Percentiles rank a stretch among this genome's conserved stretches.
Evolutionary conservation across 768 basidiomycete genomes (phyloP).

Genomic region (Suillus lakei): DNA sequence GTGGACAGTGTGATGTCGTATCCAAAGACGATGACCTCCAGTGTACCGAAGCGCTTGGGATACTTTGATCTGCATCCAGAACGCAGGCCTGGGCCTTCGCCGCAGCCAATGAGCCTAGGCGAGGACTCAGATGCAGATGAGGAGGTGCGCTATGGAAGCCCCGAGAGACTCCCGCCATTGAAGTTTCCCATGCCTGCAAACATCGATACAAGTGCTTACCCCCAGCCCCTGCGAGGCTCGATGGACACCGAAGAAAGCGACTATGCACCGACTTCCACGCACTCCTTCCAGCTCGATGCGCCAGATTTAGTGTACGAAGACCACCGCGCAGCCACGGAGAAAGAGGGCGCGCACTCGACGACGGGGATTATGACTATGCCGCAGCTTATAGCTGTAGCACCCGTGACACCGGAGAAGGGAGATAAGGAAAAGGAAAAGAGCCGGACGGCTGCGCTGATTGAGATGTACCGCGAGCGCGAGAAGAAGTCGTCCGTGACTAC

Average conservation of each 20-base stretch:
- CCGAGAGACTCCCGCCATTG: conserved; percentile 19
- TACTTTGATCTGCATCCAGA: conserved; percentile 86
- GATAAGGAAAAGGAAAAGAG: conserved; percentile 40
- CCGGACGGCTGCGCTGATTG: conserved; percentile 80
- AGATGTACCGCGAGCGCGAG: conserved; percentile 82
- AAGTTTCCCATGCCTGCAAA: conserved; percentile 3
- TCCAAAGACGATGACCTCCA: conserved; percentile 21
- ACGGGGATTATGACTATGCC: conserved; percentile 37
- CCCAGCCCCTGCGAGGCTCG: conserved; percentile 34
- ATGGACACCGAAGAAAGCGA: conserved; percentile 39
- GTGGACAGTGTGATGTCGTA: conserved; percentile 46
- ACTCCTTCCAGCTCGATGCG: conserved; percentile 30
- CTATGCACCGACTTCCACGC: conserved; percentile 34
- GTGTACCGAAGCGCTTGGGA: conserved; percentile 46
- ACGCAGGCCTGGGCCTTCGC: conserved; percentile 45
- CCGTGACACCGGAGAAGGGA: conserved; percentile 23
- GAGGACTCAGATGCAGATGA: conserved; percentile 41
- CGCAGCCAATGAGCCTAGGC: conserved; percentile 23
- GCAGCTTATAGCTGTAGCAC: conserved; percentile 7
- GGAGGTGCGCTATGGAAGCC: conserved; percentile 36
- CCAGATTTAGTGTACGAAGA: conserved; percentile 33
- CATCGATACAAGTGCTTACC: conserved; percentile 5
- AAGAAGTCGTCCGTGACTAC: conserved; percentile 37
- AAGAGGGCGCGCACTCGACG: conserved; percentile 28
- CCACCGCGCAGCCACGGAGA: conserved; percentile 22